Conservation (phyloP, 768 basidiomycete species). For the Russula griseocarnosa region DNA sequence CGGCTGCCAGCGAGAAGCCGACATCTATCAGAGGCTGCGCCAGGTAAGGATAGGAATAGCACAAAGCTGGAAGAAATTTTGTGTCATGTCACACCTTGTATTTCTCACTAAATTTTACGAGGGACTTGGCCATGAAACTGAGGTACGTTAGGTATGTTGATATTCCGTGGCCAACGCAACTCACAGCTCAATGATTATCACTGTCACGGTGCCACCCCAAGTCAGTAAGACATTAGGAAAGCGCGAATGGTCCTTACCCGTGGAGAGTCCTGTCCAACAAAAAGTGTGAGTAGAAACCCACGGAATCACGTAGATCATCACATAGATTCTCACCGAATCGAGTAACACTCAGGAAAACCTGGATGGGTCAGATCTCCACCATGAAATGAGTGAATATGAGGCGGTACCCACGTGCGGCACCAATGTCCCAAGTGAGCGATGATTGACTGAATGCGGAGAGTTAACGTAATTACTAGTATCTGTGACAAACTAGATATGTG, state of each 20-base stretch:
- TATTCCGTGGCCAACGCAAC: neutral
- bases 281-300: neutral
- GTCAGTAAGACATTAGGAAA: neutral
- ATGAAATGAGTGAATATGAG: neutral
- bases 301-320: neutral
- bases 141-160: neutral
- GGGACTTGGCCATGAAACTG: neutral
- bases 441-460: neutral
- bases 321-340: neutral
- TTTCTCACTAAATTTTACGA: neutral
- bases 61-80: neutral
- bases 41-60: neutral
- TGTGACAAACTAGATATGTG: neutral
- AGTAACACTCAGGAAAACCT: slow-evolving; percentile 5
- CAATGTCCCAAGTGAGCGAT: slow-evolving; percentile 6
- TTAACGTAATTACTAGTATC: neutral
- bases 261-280: slow-evolving; percentile 1
- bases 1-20: neutral
- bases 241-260: neutral
- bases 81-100: neutral
- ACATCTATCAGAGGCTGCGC: neutral
- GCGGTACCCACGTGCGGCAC: neutral
- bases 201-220: slow-evolving; percentile 1
- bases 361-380: neutral
- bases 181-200: slow-evolving; percentile 1